Conservation (phyloP, 176 grass and related monocot genomes). For the Rhipidocladum racemiflorum region DNA sequence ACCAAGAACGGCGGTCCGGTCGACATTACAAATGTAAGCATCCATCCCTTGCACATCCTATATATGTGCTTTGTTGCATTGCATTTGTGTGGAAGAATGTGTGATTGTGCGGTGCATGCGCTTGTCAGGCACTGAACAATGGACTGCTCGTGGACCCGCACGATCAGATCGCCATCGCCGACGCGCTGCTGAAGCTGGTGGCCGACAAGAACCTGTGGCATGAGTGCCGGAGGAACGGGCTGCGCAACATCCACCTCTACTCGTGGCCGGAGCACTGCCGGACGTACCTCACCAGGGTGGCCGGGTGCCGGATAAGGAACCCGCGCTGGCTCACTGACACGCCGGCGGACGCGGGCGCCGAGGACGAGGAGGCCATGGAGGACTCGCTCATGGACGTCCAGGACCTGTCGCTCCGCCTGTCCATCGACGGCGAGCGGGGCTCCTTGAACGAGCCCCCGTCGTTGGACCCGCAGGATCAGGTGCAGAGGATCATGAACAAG, state of each 20-base stretch:
- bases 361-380: slow-evolving; percentile 62
- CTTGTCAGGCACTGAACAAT: slow-evolving; percentile 71
- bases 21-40: slow-evolving; percentile 76
- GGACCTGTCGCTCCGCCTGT: slow-evolving; percentile 79
- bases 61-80: neutral
- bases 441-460: slow-evolving; percentile 38
- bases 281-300: slow-evolving; percentile 81
- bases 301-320: slow-evolving; percentile 80
- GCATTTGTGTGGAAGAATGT: neutral
- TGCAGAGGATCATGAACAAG: slow-evolving; percentile 79
- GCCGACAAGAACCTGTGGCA: slow-evolving; percentile 92
- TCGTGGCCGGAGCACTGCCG: slow-evolving; percentile 98
- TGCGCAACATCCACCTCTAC: slow-evolving; percentile 91
- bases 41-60: neutral
- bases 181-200: slow-evolving; percentile 83
- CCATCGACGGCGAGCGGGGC: slow-evolving; percentile 66
- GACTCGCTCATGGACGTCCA: slow-evolving; percentile 88
- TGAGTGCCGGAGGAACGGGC: slow-evolving; percentile 84
- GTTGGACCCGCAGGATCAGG: slow-evolving; percentile 61
- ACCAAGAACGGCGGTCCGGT: slow-evolving; percentile 96
- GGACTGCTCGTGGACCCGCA: slow-evolving; percentile 85
- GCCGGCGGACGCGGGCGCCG: slow-evolving; percentile 40
- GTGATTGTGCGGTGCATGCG: neutral
- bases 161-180: slow-evolving; percentile 77
- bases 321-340: slow-evolving; percentile 85